phyloP scores from a whole-genome alignment of 2,329 filamentous ascomycete genomes.

The Daldinia sp. region DNA sequence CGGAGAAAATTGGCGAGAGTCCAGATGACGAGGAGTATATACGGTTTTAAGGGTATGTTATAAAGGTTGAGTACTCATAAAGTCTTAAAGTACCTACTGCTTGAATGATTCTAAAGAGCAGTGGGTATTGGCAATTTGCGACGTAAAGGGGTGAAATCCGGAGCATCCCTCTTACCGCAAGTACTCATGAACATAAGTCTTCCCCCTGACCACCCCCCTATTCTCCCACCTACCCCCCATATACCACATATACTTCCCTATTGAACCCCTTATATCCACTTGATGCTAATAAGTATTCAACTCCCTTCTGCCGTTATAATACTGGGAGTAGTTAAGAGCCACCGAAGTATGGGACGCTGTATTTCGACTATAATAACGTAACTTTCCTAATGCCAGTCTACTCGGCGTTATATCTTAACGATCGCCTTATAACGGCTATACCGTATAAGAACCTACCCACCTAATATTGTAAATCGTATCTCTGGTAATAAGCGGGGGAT shows the following conservation, averaged over 20 bases:
- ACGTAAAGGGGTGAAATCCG: conserved; percentile 13
- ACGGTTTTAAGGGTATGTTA: conserved; percentile 14
- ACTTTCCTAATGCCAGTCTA: not conserved
- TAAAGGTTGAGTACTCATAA: conserved; percentile 14
- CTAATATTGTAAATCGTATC: not conserved
- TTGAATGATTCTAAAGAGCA: conserved; percentile 5
- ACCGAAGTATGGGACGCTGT: not conserved
- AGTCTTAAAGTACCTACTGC: conserved; percentile 5
- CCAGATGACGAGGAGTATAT: conserved; percentile 36
- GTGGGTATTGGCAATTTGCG: not conserved
- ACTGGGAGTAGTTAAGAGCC: not conserved
- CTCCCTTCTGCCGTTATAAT: not conserved
- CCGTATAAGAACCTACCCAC: not conserved
- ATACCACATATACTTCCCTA: not conserved
- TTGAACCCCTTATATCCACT: not conserved
- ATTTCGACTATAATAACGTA: not conserved
- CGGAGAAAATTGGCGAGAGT: not conserved
- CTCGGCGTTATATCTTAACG: not conserved
- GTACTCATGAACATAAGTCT: conserved; percentile 11
- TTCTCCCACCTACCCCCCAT: too few species aligned
- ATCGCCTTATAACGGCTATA: not conserved
- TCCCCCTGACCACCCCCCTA: not conserved
- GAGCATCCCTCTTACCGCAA: conserved; percentile 13
- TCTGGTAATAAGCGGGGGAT: not conserved
- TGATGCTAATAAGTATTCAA: not conserved